These are phyloP conservation scores for Diaporthe longicolla DNA, from an alignment of 2,329 filamentous ascomycete genomes.

Conservation along the genomic window DNA sequence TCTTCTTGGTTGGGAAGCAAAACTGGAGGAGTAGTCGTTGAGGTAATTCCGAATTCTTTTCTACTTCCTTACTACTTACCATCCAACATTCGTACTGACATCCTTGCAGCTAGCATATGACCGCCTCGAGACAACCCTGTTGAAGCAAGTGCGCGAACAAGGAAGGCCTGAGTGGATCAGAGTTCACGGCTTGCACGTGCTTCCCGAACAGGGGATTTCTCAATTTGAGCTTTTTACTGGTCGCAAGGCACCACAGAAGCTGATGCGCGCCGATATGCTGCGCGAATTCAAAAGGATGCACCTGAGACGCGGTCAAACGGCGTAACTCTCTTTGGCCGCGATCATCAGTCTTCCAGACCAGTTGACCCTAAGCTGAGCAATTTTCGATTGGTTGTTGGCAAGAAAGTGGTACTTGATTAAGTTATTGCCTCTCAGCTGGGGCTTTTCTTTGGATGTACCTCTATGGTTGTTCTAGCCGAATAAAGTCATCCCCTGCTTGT, in stretches of 20 bases:
- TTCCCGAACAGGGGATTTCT: slow-evolving; percentile 73
- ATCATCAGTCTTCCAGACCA: not conserved
- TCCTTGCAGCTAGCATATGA: slow-evolving; percentile 37
- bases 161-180: slow-evolving; percentile 67
- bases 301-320: not conserved
- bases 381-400: too few relatives aligned
- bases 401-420: too few relatives aligned
- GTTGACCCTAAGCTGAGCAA: too few relatives aligned
- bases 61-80: not conserved
- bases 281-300: slow-evolving; percentile 3
- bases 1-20: slow-evolving; percentile 15
- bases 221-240: slow-evolving; percentile 76
- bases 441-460: too few relatives aligned
- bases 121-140: slow-evolving; percentile 67
- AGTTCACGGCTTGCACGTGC: slow-evolving; percentile 71
- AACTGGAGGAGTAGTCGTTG: slow-evolving; percentile 4
- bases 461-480: too few relatives aligned
- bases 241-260: slow-evolving; percentile 66
- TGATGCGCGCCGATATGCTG: slow-evolving; percentile 58
- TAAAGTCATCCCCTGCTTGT: not conserved
- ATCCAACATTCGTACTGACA: slow-evolving; percentile 54
- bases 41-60: not conserved
- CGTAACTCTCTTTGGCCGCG: not conserved
- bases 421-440: too few relatives aligned
- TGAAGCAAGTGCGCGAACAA: slow-evolving; percentile 66